Percentiles rank a stretch among this genome's conserved stretches.
phyloP scores from a whole-genome alignment of 1,139 yeast genomes.

The Diutina sp. region DNA sequence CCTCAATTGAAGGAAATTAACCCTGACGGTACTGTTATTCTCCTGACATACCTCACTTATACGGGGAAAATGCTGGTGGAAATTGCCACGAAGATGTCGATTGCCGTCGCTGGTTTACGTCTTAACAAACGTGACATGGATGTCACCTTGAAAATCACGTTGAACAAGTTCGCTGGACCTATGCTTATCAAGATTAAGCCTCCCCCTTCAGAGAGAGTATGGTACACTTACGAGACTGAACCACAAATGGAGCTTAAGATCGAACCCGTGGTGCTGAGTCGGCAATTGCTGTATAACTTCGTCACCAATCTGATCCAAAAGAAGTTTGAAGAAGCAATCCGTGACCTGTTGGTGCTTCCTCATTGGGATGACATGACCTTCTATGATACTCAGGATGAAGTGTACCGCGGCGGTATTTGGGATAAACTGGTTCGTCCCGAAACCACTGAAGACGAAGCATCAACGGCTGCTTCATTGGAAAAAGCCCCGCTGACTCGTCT shows the following conservation, averaged over 20 bases:
- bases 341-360: constrained; percentile 72
- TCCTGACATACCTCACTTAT: constrained; percentile 52
- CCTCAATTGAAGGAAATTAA: constrained; percentile 59
- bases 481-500: background rate
- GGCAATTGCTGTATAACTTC: constrained; percentile 65
- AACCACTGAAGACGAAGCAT: background rate
- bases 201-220: constrained; percentile 79
- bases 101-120: constrained; percentile 54
- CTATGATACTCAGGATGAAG: constrained; percentile 47
- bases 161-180: constrained; percentile 64
- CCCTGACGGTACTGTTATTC: constrained; percentile 69
- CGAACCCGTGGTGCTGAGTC: constrained; percentile 80
- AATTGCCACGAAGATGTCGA: constrained; percentile 64
- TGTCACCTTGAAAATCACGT: constrained; percentile 56
- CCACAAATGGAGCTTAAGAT: constrained; percentile 65
- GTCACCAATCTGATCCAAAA: constrained; percentile 72
- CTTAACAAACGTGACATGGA: constrained; percentile 74
- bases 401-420: constrained; percentile 93
- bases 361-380: constrained; percentile 80
- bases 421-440: constrained; percentile 14
- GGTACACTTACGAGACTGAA: constrained; percentile 81
- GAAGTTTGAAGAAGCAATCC: constrained; percentile 66
- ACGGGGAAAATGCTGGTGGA: constrained; percentile 64
- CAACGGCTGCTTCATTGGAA: background rate
- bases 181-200: constrained; percentile 60